Conservation (phyloP, 1,139 yeast genomes). For the Suhomyces terraborum region DNA sequence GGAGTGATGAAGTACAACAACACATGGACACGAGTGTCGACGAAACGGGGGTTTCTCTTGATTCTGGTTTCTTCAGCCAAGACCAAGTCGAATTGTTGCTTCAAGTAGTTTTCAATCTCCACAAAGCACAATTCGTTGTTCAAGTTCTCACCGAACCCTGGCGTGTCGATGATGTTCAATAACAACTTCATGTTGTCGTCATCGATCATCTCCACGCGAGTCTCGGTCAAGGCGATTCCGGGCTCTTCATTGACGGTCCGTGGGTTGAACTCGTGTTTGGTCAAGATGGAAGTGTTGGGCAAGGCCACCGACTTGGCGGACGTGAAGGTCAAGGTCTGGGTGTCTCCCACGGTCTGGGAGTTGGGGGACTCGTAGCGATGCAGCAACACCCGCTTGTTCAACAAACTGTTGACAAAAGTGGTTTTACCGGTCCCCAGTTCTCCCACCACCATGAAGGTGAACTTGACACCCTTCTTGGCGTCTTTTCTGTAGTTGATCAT, state of each 20-base stretch:
- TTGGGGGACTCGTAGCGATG: slow-evolving; percentile 51
- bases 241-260: slow-evolving; percentile 54
- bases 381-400: slow-evolving; percentile 60
- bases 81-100: slow-evolving; percentile 89
- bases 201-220: slow-evolving; percentile 68
- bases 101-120: slow-evolving; percentile 73
- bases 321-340: slow-evolving; percentile 54
- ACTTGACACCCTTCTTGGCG: slow-evolving; percentile 80
- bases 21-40: slow-evolving; percentile 75
- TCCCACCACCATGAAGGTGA: slow-evolving; percentile 40
- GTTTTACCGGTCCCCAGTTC: slow-evolving; percentile 34
- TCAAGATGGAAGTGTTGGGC: slow-evolving; percentile 48
- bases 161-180: slow-evolving; percentile 68
- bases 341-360: slow-evolving; percentile 30
- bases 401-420: slow-evolving; percentile 48
- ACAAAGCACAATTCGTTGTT: slow-evolving; percentile 64
- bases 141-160: slow-evolving; percentile 76
- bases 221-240: slow-evolving; percentile 65
- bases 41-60: slow-evolving; percentile 80
- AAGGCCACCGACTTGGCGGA: slow-evolving; percentile 50
- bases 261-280: slow-evolving; percentile 46
- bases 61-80: slow-evolving; percentile 89
- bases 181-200: slow-evolving; percentile 73
- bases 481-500: slow-evolving; percentile 64
- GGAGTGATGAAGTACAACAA: slow-evolving; percentile 72